Evolutionary conservation across 164 flowering plant species (phyloP).

Genomic region (Cinnamomum chago): DNA sequence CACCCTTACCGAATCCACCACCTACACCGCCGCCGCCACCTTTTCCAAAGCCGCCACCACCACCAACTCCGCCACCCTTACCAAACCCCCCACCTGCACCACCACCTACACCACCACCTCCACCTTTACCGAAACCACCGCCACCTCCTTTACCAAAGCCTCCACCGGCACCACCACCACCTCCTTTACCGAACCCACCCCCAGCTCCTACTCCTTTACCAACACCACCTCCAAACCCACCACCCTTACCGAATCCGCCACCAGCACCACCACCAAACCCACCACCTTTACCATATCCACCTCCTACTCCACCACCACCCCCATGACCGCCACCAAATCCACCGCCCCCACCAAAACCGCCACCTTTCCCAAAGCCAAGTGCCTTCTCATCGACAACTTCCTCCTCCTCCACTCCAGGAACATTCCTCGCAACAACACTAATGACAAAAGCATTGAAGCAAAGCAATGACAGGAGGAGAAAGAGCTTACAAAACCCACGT

Average conservation of each 20-base stretch:
- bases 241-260: conserved; percentile 3
- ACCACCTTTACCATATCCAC: not conserved
- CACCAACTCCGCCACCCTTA: not conserved
- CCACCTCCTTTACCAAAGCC: not conserved
- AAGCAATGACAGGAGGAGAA: conserved; percentile 24
- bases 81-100: conserved; percentile 5
- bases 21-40: conserved; percentile 8
- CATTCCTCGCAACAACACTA: conserved; percentile 26
- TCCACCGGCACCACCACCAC: not conserved
- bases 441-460: conserved; percentile 26
- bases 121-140: conserved; percentile 4
- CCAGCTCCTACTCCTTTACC: conserved; percentile 5
- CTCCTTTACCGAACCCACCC: conserved; percentile 8
- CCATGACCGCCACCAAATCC: conserved; percentile 2
- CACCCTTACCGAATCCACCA: conserved; percentile 6
- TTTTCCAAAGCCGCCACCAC: not conserved
- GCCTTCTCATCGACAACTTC: conserved; percentile 21
- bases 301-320: conserved; percentile 7
- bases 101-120: conserved; percentile 9
- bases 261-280: conserved; percentile 5
- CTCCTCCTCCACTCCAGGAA: conserved; percentile 8
- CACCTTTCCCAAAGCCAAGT: conserved; percentile 15
- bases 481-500: conserved; percentile 4
- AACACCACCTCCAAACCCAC: conserved; percentile 9
- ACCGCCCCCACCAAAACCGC: conserved; percentile 3